Percentiles rank a stretch among this genome's conserved stretches.
These are phyloP conservation scores for Sutorius eximius DNA, from an alignment of 1,284 basidiomycete genomes.

Conservation along the genomic window DNA sequence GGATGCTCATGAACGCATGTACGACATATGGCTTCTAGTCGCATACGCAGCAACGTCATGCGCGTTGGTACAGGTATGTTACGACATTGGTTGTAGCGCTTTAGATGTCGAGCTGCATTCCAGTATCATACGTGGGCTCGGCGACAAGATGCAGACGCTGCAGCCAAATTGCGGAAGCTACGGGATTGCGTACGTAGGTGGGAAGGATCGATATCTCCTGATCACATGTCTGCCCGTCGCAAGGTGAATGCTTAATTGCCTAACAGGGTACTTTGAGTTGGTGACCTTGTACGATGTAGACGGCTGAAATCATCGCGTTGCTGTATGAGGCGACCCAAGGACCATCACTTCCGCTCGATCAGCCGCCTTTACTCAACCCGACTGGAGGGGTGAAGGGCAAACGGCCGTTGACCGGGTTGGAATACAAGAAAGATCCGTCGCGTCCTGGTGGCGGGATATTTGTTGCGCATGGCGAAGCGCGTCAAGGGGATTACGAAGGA, in stretches of 20 bases:
- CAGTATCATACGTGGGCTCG: slow-evolving; percentile 93
- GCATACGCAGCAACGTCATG: slow-evolving; percentile 89
- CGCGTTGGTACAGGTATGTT: slow-evolving; percentile 82
- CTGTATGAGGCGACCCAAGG: slow-evolving; percentile 90
- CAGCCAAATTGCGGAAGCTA: slow-evolving; percentile 73
- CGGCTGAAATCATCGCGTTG: slow-evolving; percentile 88
- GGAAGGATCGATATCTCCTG: slow-evolving; percentile 77
- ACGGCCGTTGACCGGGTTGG: slow-evolving; percentile 53
- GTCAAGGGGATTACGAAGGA: slow-evolving; percentile 53
- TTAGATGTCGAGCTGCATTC: slow-evolving; percentile 13
- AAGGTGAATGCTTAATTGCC: slow-evolving; percentile 55
- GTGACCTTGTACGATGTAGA: slow-evolving; percentile 49
- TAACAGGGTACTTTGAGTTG: slow-evolving; percentile 20
- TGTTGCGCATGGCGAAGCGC: slow-evolving; percentile 57
- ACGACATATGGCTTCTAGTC: slow-evolving; percentile 86
- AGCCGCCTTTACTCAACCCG: slow-evolving; percentile 64
- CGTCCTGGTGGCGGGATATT: slow-evolving; percentile 85
- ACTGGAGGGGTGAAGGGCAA: slow-evolving; percentile 69
- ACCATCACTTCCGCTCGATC: slow-evolving; percentile 55
- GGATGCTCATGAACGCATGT: slow-evolving; percentile 73
- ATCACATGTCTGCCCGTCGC: slow-evolving; percentile 89
- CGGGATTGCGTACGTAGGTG: slow-evolving; percentile 82
- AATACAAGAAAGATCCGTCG: slow-evolving; percentile 72
- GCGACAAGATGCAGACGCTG: slow-evolving; percentile 72
- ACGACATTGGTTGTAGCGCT: slow-evolving; percentile 2